Evolutionary conservation across 495 filamentous ascomycete genomes (phyloP).

Genomic region (Neurospora sp.): DNA sequence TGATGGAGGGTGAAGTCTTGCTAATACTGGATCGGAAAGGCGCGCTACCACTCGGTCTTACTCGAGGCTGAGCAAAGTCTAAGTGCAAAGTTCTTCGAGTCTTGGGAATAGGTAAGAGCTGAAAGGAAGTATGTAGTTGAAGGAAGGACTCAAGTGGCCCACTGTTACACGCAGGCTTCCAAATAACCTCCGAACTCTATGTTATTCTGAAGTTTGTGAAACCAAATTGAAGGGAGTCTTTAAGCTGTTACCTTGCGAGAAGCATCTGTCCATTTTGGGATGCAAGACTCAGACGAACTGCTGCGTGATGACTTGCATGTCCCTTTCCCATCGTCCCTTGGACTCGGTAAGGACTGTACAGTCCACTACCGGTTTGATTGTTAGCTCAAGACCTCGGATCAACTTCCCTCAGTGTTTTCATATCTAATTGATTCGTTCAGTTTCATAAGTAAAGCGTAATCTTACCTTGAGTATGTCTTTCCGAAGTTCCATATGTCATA

Average conservation of each 20-base stretch:
- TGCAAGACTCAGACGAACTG: background rate
- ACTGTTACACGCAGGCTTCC: background rate
- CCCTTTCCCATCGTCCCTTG: background rate
- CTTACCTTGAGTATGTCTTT: too few species aligned
- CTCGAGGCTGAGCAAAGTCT: background rate
- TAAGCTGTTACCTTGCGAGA: background rate
- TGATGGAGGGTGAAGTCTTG: background rate
- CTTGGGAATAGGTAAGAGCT: background rate
- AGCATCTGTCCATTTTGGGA: background rate
- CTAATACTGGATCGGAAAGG: background rate
- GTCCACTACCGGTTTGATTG: too few species aligned
- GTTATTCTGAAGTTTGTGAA: background rate
- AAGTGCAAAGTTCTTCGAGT: background rate
- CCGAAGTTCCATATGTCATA: too few species aligned
- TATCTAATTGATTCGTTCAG: too few species aligned
- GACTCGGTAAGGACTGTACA: background rate
- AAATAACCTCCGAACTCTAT: background rate
- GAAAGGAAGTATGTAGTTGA: background rate
- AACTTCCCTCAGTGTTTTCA: too few species aligned
- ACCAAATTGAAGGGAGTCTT: background rate
- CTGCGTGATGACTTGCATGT: background rate
- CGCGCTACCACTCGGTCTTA: background rate
- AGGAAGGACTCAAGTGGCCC: background rate
- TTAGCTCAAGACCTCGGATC: too few species aligned
- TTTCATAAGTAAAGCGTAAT: too few species aligned